These are phyloP conservation scores for Aspergillus felis DNA, from an alignment of 2,329 filamentous ascomycete species.

Conservation along the genomic window DNA sequence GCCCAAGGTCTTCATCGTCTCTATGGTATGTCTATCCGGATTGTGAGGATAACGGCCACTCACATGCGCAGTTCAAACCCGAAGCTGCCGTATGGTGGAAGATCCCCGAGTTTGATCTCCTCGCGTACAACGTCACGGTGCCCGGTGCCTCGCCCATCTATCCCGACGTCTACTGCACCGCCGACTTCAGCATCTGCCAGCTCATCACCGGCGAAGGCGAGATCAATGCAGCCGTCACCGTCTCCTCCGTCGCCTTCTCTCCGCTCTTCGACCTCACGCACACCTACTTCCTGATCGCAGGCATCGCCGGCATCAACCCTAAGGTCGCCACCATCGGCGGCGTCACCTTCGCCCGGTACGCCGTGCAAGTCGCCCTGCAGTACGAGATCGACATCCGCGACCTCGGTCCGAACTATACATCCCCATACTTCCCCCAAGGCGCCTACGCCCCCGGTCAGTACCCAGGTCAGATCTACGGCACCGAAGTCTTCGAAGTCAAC, in stretches of 20 bases:
- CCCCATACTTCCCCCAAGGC: constrained; percentile 67
- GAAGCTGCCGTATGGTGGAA: constrained; percentile 61
- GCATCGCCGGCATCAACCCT: constrained; percentile 72
- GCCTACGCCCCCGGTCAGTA: constrained; percentile 53
- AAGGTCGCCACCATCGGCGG: constrained; percentile 61
- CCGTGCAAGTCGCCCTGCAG: constrained; percentile 70
- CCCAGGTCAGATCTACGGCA: constrained; percentile 60
- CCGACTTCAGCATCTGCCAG: constrained; percentile 61
- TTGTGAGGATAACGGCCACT: background rate
- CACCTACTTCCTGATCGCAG: constrained; percentile 69
- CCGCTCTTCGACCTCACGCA: constrained; percentile 58
- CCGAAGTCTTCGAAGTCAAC: constrained; percentile 67
- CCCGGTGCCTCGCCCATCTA: constrained; percentile 64
- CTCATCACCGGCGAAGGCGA: constrained; percentile 65
- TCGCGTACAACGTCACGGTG: constrained; percentile 54
- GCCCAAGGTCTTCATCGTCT: constrained; percentile 42
- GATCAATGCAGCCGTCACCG: constrained; percentile 69
- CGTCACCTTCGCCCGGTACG: constrained; percentile 65
- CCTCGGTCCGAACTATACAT: constrained; percentile 60
- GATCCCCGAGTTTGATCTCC: constrained; percentile 54
- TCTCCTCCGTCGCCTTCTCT: constrained; percentile 61
- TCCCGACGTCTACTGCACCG: constrained; percentile 62
- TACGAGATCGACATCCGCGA: constrained; percentile 71
- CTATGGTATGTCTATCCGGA: constrained; percentile 30
- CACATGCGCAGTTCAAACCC: constrained; percentile 51